These are phyloP conservation scores for Cafeteria roenbergensis DNA, from an alignment of 108 stramenopile species.

Conservation along the genomic window DNA sequence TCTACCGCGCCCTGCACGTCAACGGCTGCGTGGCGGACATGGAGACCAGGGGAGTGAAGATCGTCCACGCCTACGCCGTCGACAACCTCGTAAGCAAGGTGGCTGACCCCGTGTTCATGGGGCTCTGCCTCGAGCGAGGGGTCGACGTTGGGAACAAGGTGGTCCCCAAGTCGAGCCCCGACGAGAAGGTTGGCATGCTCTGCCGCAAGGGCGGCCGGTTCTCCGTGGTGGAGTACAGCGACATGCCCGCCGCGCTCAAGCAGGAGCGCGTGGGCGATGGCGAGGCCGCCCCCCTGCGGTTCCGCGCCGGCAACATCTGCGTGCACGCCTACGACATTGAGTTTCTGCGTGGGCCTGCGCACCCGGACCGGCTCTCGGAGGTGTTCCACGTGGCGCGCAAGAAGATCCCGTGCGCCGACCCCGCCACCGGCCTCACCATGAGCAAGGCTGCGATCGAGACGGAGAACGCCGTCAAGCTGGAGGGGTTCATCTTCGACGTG, in stretches of 20 bases:
- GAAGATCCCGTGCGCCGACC: slow-evolving; percentile 80
- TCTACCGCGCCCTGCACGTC: slow-evolving; percentile 72
- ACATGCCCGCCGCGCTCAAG: slow-evolving; percentile 9
- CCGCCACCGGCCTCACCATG: slow-evolving; percentile 31
- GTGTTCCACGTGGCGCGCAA: slow-evolving; percentile 87
- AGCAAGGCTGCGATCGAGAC: slow-evolving; percentile 35
- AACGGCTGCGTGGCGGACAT: slow-evolving; percentile 69
- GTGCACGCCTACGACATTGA: slow-evolving; percentile 84
- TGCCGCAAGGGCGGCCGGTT: slow-evolving; percentile 43
- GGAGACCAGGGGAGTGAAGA: slow-evolving; percentile 55
- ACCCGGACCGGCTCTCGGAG: slow-evolving; percentile 55
- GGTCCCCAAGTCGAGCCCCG: slow-evolving; percentile 62
- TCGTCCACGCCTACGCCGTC: slow-evolving; percentile 79
- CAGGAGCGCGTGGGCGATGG: slow-evolving; percentile 19
- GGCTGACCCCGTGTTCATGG: slow-evolving; percentile 84
- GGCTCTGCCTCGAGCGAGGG: slow-evolving; percentile 59
- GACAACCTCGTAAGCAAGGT: slow-evolving; percentile 80
- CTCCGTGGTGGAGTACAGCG: slow-evolving; percentile 24
- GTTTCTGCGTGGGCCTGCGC: slow-evolving; percentile 60
- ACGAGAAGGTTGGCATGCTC: slow-evolving; percentile 83
- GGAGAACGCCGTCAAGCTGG: slow-evolving; percentile 91
- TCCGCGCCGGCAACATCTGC: slow-evolving; percentile 88
- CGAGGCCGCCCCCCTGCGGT: slow-evolving; percentile 15
- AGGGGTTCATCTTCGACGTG: slow-evolving; percentile 95
- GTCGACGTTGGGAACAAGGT: slow-evolving; percentile 91